Evolutionary conservation across 345 rosid genomes (phyloP).

Genomic region (Excoecaria agallocha): DNA sequence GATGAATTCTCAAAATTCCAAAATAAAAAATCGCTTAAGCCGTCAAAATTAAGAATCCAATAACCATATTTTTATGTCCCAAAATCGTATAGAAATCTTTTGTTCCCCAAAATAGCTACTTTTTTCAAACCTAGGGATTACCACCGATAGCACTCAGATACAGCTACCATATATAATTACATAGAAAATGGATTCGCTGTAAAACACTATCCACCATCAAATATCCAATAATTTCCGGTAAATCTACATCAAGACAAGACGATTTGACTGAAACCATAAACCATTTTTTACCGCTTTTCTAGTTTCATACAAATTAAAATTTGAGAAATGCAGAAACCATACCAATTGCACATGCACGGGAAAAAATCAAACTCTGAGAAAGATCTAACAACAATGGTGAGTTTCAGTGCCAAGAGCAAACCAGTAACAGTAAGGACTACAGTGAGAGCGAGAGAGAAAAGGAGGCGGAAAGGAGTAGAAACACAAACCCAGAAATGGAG

Average conservation of each 20-base stretch:
- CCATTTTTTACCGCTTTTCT: neutral
- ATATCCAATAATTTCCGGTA: neutral
- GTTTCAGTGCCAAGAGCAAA: neutral
- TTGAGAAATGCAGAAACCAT: neutral
- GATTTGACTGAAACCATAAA: neutral
- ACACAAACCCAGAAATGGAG: neutral
- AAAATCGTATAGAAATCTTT: neutral
- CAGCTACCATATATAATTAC: neutral
- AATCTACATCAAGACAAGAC: neutral
- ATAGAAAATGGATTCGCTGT: neutral
- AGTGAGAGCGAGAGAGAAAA: neutral
- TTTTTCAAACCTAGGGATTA: neutral
- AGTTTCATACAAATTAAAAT: neutral
- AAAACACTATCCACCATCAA: neutral
- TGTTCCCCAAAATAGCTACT: neutral
- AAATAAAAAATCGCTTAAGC: neutral
- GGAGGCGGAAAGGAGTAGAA: neutral
- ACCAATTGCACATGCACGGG: neutral
- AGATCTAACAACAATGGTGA: conserved; percentile 1
- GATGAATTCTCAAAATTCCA: neutral
- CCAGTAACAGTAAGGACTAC: neutral
- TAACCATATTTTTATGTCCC: neutral
- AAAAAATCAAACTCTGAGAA: neutral
- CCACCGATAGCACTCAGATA: neutral
- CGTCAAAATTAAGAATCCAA: neutral